Evolutionary conservation across 148 eudicot species (phyloP).

Genomic region (Bassia scoparia): DNA sequence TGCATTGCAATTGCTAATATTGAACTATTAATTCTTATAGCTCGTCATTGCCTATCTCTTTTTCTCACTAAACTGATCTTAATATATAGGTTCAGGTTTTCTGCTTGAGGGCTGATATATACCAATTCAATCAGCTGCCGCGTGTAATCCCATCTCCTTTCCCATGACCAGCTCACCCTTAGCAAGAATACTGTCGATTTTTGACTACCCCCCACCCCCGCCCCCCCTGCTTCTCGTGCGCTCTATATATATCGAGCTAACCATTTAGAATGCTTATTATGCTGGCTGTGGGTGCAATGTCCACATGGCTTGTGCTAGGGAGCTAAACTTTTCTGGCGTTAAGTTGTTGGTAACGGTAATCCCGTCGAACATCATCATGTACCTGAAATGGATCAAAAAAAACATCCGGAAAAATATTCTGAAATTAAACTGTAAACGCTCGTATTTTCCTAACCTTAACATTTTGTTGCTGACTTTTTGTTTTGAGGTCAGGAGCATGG

Average conservation of each 20-base stretch:
- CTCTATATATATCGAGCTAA: slow-evolving; percentile 41
- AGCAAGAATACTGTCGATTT: slow-evolving; percentile 32
- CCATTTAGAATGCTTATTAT: slow-evolving; percentile 67
- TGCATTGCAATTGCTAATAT: not conserved
- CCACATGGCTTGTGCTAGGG: slow-evolving; percentile 94
- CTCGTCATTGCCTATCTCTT: not conserved
- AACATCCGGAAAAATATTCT: not conserved
- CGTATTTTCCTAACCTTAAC: not conserved
- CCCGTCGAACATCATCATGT: slow-evolving; percentile 1
- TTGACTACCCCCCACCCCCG: too few relatives aligned
- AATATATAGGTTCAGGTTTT: slow-evolving; percentile 20
- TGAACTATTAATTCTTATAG: not conserved
- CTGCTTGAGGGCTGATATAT: slow-evolving; percentile 10
- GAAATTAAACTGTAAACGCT: not conserved
- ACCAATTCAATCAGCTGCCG: slow-evolving; percentile 19
- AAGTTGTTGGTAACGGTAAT: slow-evolving; percentile 80
- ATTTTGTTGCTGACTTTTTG: not conserved
- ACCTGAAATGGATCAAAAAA: not conserved
- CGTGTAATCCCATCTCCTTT: slow-evolving; percentile 33
- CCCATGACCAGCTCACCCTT: slow-evolving; percentile 39
- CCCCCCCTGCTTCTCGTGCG: too few relatives aligned
- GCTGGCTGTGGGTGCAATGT: slow-evolving; percentile 99
- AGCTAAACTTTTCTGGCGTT: slow-evolving; percentile 61
- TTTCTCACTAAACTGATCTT: slow-evolving; percentile 3
- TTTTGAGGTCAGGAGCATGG: slow-evolving; percentile 67